Conservation (phyloP, 257 asterid species). For the Salvia rosmarinus region DNA sequence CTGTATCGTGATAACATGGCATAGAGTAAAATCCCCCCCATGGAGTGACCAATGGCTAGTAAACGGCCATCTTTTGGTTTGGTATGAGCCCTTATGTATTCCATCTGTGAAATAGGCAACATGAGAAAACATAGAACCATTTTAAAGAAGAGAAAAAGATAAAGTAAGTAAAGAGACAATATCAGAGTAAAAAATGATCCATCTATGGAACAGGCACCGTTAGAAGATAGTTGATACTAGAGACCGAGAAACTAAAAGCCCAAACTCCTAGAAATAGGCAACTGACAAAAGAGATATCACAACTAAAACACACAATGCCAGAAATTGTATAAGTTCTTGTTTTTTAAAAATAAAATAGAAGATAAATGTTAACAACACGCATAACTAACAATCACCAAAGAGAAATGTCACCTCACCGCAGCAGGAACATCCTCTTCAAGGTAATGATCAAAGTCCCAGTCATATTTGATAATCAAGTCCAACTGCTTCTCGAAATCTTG, state of each 20-base stretch:
- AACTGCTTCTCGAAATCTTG: constrained; percentile 94
- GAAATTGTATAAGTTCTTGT: neutral
- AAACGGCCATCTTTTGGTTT: constrained; percentile 82
- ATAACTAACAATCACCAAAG: constrained; percentile 45
- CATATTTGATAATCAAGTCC: constrained; percentile 85
- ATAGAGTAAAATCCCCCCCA: constrained; percentile 96
- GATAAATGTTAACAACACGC: constrained; percentile 29
- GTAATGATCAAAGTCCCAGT: constrained; percentile 98
- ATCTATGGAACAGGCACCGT: neutral
- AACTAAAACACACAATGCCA: constrained; percentile 19
- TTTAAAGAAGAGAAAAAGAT: constrained; percentile 7
- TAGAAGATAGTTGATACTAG: neutral
- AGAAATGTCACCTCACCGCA: constrained; percentile 96
- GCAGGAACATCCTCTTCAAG: constrained; percentile 97
- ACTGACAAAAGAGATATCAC: constrained; percentile 3
- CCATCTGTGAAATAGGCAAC: constrained; percentile 58
- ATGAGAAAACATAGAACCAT: constrained; percentile 17
- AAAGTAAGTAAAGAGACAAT: constrained; percentile 17
- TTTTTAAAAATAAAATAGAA: neutral
- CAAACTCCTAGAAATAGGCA: neutral
- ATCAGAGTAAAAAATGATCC: neutral
- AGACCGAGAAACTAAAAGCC: neutral
- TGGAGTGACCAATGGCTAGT: constrained; percentile 94
- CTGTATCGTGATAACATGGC: constrained; percentile 87
- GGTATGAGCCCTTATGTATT: constrained; percentile 71